A percentile compares a stretch with the other conserved stretches of the same genome.
These are phyloP conservation scores for Stemphylium beticola DNA, from an alignment of 2,329 filamentous ascomycete species.

Conservation along the genomic window DNA sequence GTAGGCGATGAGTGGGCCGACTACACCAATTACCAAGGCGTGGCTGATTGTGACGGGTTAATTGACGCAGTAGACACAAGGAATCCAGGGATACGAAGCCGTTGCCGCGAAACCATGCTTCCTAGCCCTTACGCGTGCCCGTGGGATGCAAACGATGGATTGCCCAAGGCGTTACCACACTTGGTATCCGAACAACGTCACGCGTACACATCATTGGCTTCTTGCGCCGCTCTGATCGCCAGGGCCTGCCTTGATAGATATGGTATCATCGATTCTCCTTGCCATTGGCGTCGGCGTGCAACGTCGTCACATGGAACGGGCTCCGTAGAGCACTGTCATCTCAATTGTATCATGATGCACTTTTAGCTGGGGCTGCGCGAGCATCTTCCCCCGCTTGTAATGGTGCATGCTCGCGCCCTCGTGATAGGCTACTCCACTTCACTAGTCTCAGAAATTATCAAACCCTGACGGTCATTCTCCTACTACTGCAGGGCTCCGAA, in stretches of 20 bases:
- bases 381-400: conserved; percentile 13
- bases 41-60: conserved; percentile 31
- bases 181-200: conserved; percentile 37
- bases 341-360: conserved; percentile 7
- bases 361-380: conserved; percentile 1
- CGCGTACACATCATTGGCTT: conserved; percentile 33
- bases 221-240: conserved; percentile 27
- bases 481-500: conserved; percentile 39
- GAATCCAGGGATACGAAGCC: conserved; percentile 16
- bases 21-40: conserved; percentile 31
- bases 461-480: conserved; percentile 23
- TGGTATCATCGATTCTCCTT: conserved; percentile 10
- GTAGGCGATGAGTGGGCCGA: conserved; percentile 37
- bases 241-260: conserved; percentile 25
- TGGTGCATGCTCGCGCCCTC: conserved; percentile 5
- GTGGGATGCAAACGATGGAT: conserved; percentile 25
- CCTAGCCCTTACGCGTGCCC: conserved; percentile 11
- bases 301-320: conserved; percentile 8
- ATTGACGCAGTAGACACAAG: conserved; percentile 26
- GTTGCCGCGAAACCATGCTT: conserved; percentile 18
- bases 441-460: conserved; percentile 15
- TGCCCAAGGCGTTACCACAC: conserved; percentile 33
- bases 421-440: conserved; percentile 25
- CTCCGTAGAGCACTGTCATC: neutral
- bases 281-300: conserved; percentile 11